Percentiles rank a stretch among this genome's conserved stretches.
phyloP scores from a whole-genome alignment of 1,284 basidiomycete species.

The Singerocomus inundabilis region DNA sequence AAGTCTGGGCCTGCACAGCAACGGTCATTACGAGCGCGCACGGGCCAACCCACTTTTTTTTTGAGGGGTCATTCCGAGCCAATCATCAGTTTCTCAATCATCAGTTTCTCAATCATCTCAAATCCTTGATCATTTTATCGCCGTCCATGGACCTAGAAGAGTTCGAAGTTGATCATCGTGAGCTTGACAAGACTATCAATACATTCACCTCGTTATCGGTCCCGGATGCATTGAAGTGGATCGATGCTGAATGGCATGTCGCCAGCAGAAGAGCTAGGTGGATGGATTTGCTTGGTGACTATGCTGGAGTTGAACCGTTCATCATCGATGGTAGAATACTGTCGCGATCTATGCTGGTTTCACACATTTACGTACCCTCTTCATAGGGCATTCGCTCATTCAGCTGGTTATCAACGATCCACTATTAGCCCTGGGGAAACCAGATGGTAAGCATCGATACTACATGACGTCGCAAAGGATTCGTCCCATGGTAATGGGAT shows the following conservation, averaged over 20 bases:
- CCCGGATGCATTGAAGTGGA: slow-evolving; percentile 25
- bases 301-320: slow-evolving; percentile 66
- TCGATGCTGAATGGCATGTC: slow-evolving; percentile 42
- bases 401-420: slow-evolving; percentile 57
- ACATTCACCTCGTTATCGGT: slow-evolving; percentile 8
- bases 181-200: neutral
- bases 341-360: neutral
- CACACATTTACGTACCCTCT: slow-evolving; percentile 1
- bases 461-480: neutral
- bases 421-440: slow-evolving; percentile 50
- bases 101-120: neutral
- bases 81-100: no score
- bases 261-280: slow-evolving; percentile 45
- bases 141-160: slow-evolving; percentile 32
- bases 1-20: slow-evolving; percentile 5
- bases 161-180: slow-evolving; percentile 22
- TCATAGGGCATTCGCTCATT: slow-evolving; percentile 58
- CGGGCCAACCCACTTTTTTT: slow-evolving; percentile 11
- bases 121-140: neutral
- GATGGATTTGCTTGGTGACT: slow-evolving; percentile 72
- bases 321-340: slow-evolving; percentile 53
- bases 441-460: slow-evolving; percentile 36
- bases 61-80: neutral
- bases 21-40: slow-evolving; percentile 9
- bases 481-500: neutral